Base-by-base conservation (phyloP, 164 flowering plant genomes). In the Platanus orientalis region DNA sequence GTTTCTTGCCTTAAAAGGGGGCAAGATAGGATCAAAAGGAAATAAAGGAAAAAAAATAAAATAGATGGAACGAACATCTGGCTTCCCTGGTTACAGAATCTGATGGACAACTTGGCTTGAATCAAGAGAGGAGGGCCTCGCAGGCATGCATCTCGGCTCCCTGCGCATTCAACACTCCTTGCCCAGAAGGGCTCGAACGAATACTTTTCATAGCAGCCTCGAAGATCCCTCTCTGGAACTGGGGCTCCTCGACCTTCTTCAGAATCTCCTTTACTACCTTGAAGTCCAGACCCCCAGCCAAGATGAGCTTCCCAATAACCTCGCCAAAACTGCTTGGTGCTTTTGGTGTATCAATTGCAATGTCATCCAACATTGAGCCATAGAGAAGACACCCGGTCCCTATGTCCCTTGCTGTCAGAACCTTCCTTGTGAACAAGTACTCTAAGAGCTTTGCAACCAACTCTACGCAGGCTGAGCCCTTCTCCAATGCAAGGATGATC, bases 251-350 rank as follows among this genome's bases (percentile, higher is more conserved):
- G 49, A 88, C 66, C 68, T 84, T 85, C 75, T 65, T 64, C 50
- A 91, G 68, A 30, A 79, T 65, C 61, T 89, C 92, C 52, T 69
- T 78, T 45, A 94, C 84, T 34, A 76, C 71, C 63, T 79, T 83
- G 66, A 89, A 89, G 60, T 84, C 80, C 73, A 86, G 25, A 24
- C 66, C 81, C 13, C 87, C 84, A 1, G 71, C 73, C 69, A 86
- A 49, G 44, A 86, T 62, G 26, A 89, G 72, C 49, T 66, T 79
- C 55, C 92, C 93, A 34, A 87, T 52, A n/a, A 94, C 72, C 70
- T 78, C 92, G 2, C 97, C 97, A 69, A 87, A 94, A 70, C 77
- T 80, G 59, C 36, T 76, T 0, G 99, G 99, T 20, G 97, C 97
- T 65, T 79, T 94, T 0, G 99, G 99, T 23, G 86, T 61, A 69